Percentiles rank a stretch among this genome's conserved stretches.
These are phyloP conservation scores for Microdochium trichocladiopsis DNA, from an alignment of 2,329 filamentous ascomycete species.

Conservation along the genomic window DNA sequence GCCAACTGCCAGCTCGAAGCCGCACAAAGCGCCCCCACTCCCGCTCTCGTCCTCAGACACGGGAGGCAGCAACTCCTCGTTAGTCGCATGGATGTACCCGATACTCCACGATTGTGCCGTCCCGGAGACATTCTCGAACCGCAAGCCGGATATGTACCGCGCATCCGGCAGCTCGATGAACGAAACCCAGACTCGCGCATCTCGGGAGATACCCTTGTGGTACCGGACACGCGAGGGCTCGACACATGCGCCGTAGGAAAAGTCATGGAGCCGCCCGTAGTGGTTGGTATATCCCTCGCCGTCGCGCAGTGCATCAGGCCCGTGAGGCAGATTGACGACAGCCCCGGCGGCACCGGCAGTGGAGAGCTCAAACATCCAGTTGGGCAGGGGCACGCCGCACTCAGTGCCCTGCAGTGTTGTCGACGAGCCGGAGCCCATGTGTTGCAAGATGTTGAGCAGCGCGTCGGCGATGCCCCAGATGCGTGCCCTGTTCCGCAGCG, in stretches of 20 bases:
- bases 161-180: not conserved
- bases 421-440: not conserved
- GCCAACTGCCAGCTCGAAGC: not conserved
- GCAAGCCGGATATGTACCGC: not conserved
- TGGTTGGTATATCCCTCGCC: not conserved
- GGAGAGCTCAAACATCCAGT: not conserved
- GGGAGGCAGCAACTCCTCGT: not conserved
- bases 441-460: not conserved
- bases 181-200: not conserved
- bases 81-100: not conserved
- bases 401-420: not conserved
- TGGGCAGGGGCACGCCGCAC: not conserved
- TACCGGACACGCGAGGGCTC: not conserved
- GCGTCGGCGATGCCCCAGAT: not conserved
- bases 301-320: not conserved
- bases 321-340: not conserved
- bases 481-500: not conserved
- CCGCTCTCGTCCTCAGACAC: not conserved
- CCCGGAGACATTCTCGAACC: not conserved
- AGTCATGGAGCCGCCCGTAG: not conserved
- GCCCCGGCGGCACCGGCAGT: not conserved
- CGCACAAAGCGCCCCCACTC: not conserved
- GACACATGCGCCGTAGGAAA: not conserved
- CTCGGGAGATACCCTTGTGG: not conserved
- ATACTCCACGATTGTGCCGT: not conserved